Conservation (phyloP, 2,329 filamentous ascomycete species). For the Endocalyx cinctus region DNA sequence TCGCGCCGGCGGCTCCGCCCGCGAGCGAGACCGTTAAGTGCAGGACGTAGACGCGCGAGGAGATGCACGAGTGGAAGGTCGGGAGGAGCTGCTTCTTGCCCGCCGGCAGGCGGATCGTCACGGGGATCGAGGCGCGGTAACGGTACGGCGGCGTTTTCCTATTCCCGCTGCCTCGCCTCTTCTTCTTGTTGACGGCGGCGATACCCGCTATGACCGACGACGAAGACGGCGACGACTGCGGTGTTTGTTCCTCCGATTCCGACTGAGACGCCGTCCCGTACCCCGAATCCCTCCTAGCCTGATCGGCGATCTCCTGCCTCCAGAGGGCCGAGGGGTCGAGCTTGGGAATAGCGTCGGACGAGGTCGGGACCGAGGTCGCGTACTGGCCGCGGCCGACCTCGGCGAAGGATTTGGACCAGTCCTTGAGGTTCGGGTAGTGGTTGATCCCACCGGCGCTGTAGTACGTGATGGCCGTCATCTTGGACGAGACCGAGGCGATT, state of each 20-base stretch:
- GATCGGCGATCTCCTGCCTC: constrained; percentile 26
- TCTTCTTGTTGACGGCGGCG: constrained; percentile 9
- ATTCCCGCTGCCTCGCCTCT: constrained; percentile 10
- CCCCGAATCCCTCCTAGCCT: constrained; percentile 46
- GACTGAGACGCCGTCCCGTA: constrained; percentile 39
- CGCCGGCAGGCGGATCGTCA: constrained; percentile 45
- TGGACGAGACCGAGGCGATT: constrained; percentile 44
- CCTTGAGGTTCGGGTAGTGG: constrained; percentile 46
- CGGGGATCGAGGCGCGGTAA: constrained; percentile 38
- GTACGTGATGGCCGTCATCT: constrained; percentile 49
- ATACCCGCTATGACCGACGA: too few species aligned
- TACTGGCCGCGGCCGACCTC: constrained; percentile 42
- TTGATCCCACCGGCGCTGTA: constrained; percentile 43
- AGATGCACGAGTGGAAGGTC: constrained; percentile 55
- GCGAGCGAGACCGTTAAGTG: constrained; percentile 37
- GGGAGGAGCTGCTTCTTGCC: constrained; percentile 48
- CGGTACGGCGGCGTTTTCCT: constrained; percentile 20
- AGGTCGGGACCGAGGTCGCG: constrained; percentile 38
- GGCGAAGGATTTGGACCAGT: constrained; percentile 33
- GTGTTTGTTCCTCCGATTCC: constrained; percentile 25
- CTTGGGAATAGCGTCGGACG: constrained; percentile 29
- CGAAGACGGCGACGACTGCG: background rate
- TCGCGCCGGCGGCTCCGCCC: constrained; percentile 29
- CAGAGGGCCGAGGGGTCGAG: constrained; percentile 37
- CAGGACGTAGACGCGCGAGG: constrained; percentile 50